Conservation (phyloP, 257 asterid genomes). For the Solanum chilense region DNA sequence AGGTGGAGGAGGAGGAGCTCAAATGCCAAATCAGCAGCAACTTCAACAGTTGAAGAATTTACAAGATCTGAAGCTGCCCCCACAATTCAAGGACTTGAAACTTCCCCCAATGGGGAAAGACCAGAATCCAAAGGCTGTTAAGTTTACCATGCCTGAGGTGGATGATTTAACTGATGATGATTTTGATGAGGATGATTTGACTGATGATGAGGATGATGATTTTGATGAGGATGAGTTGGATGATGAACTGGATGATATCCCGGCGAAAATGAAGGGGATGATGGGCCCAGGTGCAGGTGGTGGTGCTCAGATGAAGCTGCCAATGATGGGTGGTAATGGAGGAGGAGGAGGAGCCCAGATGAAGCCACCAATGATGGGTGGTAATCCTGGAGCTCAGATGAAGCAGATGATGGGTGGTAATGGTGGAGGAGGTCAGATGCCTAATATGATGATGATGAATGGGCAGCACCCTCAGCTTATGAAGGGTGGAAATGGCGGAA, state of each 20-base stretch:
- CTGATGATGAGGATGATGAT: background rate
- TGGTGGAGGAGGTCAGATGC: slow-evolving; percentile 19
- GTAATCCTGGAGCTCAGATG: slow-evolving; percentile 2
- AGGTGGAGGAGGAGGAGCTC: background rate
- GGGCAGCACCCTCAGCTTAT: slow-evolving; percentile 1
- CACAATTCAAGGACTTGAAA: slow-evolving; percentile 23
- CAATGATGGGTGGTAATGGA: slow-evolving; percentile 20
- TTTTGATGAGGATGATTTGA: slow-evolving; percentile 23
- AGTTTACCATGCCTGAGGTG: slow-evolving; percentile 37
- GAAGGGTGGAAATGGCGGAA: slow-evolving; percentile 4
- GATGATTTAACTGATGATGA: slow-evolving; percentile 45
- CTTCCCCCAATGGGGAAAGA: slow-evolving; percentile 31
- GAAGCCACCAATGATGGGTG: slow-evolving; percentile 31
- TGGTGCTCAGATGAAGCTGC: background rate
- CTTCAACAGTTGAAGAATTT: slow-evolving; percentile 39
- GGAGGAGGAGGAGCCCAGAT: slow-evolving; percentile 15
- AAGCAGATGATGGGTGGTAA: slow-evolving; percentile 32
- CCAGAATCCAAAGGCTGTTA: slow-evolving; percentile 45
- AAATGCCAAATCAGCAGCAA: slow-evolving; percentile 18
- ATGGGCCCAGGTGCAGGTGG: slow-evolving; percentile 1
- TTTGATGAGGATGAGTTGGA: slow-evolving; percentile 37
- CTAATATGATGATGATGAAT: slow-evolving; percentile 24
- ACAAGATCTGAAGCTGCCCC: slow-evolving; percentile 52
- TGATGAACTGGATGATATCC: slow-evolving; percentile 48
- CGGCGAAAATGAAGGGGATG: slow-evolving; percentile 13